Base-by-base conservation (phyloP, 176 grass and related monocot species). In the Areca catechu region DNA sequence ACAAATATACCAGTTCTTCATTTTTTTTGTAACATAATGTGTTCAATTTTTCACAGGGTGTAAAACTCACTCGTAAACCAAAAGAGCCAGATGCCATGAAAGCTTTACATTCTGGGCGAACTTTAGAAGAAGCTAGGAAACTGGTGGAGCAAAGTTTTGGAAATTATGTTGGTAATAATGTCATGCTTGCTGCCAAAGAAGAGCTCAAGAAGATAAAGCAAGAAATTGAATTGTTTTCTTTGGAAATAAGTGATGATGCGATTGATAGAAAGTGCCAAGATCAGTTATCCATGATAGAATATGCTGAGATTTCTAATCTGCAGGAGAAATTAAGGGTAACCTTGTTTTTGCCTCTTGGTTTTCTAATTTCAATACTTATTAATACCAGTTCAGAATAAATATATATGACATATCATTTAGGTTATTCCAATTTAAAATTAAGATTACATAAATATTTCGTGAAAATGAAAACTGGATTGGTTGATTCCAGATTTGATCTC, bases 121-220 rank as follows among this genome's bases (percentile, higher is more conserved):
- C 92, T 65, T 67, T 97, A 66, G 86, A 97, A 71, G 92, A 97
- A 84, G 92, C 92, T 77, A 71, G 86, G 57, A 97, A 97, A 66
- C 72, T 97, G 71, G 83, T 97, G 43, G 92, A 97, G 60, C 86
- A 88, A 82, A 97, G 92, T 58, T 97, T 91, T 83, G 92, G 86
- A 62, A 97, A 97, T 75, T 97, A 91, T 88, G 92, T 97, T 28
- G 92, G 92, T 18, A 97, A 87, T 75, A 97, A 88, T 50, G 92
- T 97, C 22, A 84, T 97, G 84, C 65, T 88, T 69, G 83, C 92
- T 59, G 83, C 86, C 47, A 77, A 91, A 91, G 80, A 97, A 74
- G 86, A 91, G 58, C 78, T 90, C 59, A 79, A 88, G 80, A 91
- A 75, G 81, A 97, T 88, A 73, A 66, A 85, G 56, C 58, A 74